A percentile compares a stretch with the other conserved stretches of the same genome.
phyloP scores from a whole-genome alignment of 441 rosid species.

The Erodium texanum region DNA sequence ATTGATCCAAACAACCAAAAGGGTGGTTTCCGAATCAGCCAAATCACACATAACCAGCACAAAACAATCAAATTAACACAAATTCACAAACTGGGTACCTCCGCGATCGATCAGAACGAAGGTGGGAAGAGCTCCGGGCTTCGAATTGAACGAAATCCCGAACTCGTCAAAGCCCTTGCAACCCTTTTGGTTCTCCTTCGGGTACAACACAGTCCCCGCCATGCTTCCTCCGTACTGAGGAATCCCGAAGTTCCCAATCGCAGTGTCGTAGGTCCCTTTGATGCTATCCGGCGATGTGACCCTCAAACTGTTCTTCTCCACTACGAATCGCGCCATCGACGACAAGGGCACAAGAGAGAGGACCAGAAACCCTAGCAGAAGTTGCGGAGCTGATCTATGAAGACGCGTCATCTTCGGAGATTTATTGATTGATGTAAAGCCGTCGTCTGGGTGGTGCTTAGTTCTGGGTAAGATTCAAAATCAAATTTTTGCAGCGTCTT shows the following conservation, averaged over 20 bases:
- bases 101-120: conserved; percentile 91
- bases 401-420: conserved; percentile 6
- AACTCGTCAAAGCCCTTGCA: conserved; percentile 63
- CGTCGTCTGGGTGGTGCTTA: background rate
- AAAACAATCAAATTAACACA: background rate
- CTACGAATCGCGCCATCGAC: conserved; percentile 60
- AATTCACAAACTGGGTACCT: conserved; percentile 35
- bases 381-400: conserved; percentile 7
- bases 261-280: conserved; percentile 77
- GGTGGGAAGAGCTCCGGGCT: conserved; percentile 79
- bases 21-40: background rate
- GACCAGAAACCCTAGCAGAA: conserved; percentile 37
- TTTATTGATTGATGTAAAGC: background rate
- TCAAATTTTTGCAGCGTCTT: background rate
- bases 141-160: conserved; percentile 51
- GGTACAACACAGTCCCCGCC: conserved; percentile 80
- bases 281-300: conserved; percentile 90
- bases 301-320: conserved; percentile 88
- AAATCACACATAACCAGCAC: background rate
- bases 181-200: conserved; percentile 64
- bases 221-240: conserved; percentile 98
- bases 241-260: conserved; percentile 95
- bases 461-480: background rate
- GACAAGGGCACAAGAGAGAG: conserved; percentile 19
- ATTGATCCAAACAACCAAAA: background rate